Evolutionary conservation across 83 land plant species (phyloP).

Genomic region (Larix sibirica): DNA sequence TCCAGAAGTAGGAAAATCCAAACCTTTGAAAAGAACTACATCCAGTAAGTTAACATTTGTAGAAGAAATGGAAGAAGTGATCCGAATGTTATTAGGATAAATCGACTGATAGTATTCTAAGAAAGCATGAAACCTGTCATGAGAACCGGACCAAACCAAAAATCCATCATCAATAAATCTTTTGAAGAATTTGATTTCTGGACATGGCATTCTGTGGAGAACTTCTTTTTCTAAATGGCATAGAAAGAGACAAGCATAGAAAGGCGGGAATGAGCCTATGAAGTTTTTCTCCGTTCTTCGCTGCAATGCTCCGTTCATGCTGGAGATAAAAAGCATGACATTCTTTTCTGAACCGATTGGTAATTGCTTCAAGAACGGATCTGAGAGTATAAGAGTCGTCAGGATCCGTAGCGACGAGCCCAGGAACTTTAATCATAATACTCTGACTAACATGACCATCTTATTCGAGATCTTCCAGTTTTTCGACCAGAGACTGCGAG

Average conservation of each 20-base stretch:
- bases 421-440: too few relatives aligned
- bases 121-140: background rate
- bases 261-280: too few relatives aligned
- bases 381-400: too few relatives aligned
- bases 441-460: too few relatives aligned
- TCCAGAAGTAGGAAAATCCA: background rate
- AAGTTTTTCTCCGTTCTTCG: too few relatives aligned
- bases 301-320: too few relatives aligned
- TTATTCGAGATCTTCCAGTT: too few relatives aligned
- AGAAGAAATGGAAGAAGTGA: background rate
- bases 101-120: background rate
- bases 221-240: background rate
- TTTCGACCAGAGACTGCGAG: too few relatives aligned
- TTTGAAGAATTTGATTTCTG: background rate
- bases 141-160: conserved; percentile 8
- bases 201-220: background rate
- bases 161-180: conserved; percentile 20
- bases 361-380: too few relatives aligned
- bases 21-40: background rate
- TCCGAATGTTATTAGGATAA: background rate
- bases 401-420: too few relatives aligned
- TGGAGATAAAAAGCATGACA: too few relatives aligned
- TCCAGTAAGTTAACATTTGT: background rate
- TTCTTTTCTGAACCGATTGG: too few relatives aligned
- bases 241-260: conserved; percentile 17